Conservation (phyloP, 768 basidiomycete species). For the Boletales sp. region DNA sequence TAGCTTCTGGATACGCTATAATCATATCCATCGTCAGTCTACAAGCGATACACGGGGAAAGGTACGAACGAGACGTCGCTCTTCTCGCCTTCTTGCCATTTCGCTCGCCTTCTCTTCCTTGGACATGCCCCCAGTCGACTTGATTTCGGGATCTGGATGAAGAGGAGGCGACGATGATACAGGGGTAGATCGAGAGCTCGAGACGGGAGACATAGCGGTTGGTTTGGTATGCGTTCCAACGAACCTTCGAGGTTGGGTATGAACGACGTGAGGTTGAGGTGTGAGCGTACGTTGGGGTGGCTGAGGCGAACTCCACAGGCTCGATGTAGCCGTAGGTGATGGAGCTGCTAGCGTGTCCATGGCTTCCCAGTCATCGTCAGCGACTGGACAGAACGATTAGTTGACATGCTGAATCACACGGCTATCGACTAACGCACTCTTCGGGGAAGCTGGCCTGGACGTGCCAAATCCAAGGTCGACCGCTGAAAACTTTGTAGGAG, state of each 20-base stretch:
- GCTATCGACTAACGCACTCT: constrained; percentile 4
- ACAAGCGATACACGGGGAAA: neutral
- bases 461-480: constrained; percentile 25
- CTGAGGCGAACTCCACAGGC: constrained; percentile 18
- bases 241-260: constrained; percentile 3
- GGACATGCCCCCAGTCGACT: constrained; percentile 48
- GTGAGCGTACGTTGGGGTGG: constrained; percentile 15
- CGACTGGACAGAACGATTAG: neutral
- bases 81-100: constrained; percentile 88
- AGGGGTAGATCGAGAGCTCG: constrained; percentile 22
- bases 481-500: constrained; percentile 27
- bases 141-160: constrained; percentile 11
- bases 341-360: constrained; percentile 9
- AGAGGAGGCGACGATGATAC: constrained; percentile 20
- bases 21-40: neutral
- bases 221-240: constrained; percentile 1
- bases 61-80: constrained; percentile 73
- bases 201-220: constrained; percentile 7
- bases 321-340: constrained; percentile 2
- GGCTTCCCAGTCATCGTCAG: constrained; percentile 20
- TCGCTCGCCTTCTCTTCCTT: constrained; percentile 96
- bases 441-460: constrained; percentile 10
- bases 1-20: constrained; percentile 69
- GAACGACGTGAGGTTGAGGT: constrained; percentile 14
- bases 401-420: neutral